phyloP scores from a whole-genome alignment of 768 basidiomycete genomes.

The Stropharia rugosoannulata region DNA sequence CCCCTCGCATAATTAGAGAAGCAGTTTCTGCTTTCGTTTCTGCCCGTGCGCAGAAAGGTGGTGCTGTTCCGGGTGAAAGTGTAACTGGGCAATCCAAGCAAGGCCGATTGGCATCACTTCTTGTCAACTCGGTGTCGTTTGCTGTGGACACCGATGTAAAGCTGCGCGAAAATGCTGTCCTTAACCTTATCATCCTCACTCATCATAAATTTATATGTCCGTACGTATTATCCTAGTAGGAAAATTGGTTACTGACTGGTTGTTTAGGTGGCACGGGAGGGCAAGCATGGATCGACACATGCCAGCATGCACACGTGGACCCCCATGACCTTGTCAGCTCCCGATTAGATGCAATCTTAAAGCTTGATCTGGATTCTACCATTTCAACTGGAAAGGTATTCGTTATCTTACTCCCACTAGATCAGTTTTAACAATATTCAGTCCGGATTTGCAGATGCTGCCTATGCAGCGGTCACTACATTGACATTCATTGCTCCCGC shows the following conservation, averaged over 20 bases:
- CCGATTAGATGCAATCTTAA: conserved; percentile 49
- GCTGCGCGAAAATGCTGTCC: conserved; percentile 44
- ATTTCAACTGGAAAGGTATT: conserved; percentile 46
- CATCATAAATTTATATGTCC: conserved; percentile 71
- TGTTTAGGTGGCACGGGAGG: conserved; percentile 45
- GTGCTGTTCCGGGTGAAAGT: conserved; percentile 30
- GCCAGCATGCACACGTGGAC: conserved; percentile 66
- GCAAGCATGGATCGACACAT: conserved; percentile 81
- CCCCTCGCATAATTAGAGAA: conserved; percentile 57
- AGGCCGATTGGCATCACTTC: conserved; percentile 47
- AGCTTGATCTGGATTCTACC: conserved; percentile 47
- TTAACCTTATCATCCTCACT: conserved; percentile 61
- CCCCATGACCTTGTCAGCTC: conserved; percentile 59
- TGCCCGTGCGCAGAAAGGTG: conserved; percentile 23
- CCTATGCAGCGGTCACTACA: conserved; percentile 72
- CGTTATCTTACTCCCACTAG: neutral
- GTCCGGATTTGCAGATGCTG: conserved; percentile 62
- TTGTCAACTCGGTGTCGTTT: conserved; percentile 52
- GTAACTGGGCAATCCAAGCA: conserved; percentile 46
- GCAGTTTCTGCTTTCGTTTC: conserved; percentile 48
- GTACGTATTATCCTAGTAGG: conserved; percentile 24
- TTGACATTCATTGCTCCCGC: conserved; percentile 79
- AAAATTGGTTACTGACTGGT: neutral
- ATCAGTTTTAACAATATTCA: conserved; percentile 15
- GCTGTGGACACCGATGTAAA: conserved; percentile 38